Evolutionary conservation across 2,329 filamentous ascomycete genomes (phyloP), one percentile per base, ranked within the genome.

Genomic region (Dryadomyces quercivorus): DNA sequence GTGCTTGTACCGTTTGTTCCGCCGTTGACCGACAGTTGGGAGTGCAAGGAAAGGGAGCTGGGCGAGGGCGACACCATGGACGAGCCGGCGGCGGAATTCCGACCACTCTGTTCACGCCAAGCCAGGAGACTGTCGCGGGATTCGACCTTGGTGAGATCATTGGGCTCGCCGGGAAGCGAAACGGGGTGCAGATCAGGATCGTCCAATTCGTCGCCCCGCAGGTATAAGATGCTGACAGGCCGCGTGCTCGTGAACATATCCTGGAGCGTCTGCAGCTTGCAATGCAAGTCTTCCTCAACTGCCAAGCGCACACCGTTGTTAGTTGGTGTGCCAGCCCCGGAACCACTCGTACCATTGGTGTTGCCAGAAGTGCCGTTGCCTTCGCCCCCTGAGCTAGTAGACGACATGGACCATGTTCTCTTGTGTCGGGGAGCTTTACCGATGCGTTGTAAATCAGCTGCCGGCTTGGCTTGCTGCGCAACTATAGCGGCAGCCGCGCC

Each of bases 371-470:
- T 56, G 5, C 44, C 44, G 13, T 44, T 51, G 21, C 40, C 67
- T 3, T 74, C 75, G 15, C 75, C 76, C 3, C 75, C 76, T 3
- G 83, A 86, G 63, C 82, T 83, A 36, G 80, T 72, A 6, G 92
- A 96, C 22, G 89, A 91, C 77, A 95, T 88, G 10, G 92, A 96
- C 90, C 91, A 96, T 0, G 90, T 95, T 56, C 92, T 77, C 69
- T 95, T 94, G 70, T 96, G 90, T 68, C 95, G 95, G 22, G 82
- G 80, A 1, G 87, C 80, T 67, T 95, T 95, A n/a, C 86, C 86
- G 2, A 86, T 83, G 55, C 88, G 75, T 66, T 83, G 70, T 64
- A 72, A 61, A 58, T 75, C 68, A 0, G 55, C 36, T 0, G 53
- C 10, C 0, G 57, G 47, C 34, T 57, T 59, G 5, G 53, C 12